Base-by-base conservation (phyloP, 2,329 filamentous ascomycete species). In the Nigrograna mackinnonii region DNA sequence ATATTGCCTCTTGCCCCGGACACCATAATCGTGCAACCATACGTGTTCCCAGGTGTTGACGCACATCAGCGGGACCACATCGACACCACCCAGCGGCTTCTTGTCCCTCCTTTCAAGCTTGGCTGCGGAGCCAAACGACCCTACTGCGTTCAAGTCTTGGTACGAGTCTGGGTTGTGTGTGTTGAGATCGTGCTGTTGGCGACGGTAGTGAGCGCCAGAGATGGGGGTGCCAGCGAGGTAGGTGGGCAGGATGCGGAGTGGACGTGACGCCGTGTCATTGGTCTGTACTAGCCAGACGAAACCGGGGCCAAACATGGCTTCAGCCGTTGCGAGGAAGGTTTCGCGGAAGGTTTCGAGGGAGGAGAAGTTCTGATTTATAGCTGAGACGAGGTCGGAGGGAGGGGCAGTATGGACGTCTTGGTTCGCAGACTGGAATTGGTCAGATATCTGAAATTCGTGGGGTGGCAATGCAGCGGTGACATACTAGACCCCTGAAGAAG, bases 11-110 rank as follows among this genome's bases (percentile, higher is more conserved):
- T 96, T 99, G 37, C 89, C 90, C 33, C 76, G 78, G 42, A 85
- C 68, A 4, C 86, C 86, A 69, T 88, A 96, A 68, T 97, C 91
- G 41, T 82, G 80, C 67, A 97, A 73, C 83, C 88, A 99, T 6
- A 87, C 85, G 71, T 97, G 94, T 76, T 97, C 86, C 94, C 94
- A 99, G 4, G 91, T 96, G 73, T 91, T 97, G 46, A 97, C 80
- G 66, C 92, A 96, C 57, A 99, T 75, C 47, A 97, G 77, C 11
- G 92, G 91, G 43, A 83, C 77, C 22, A 91, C 69, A 36, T 86
- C 79, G 50, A 83, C 79, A 44, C 85, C 85, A 28, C 86, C 87
- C 2, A 86, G 84, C 4, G 83, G 79, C 45, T 79, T 68, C 41
- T 67, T 69, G 12, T 62, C 53, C 47, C 55, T 62, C 22, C 52